A percentile compares a stretch with the other conserved stretches of the same genome.
Conservation (phyloP, 495 filamentous ascomycete genomes). For the Penicillium paradoxum region DNA sequence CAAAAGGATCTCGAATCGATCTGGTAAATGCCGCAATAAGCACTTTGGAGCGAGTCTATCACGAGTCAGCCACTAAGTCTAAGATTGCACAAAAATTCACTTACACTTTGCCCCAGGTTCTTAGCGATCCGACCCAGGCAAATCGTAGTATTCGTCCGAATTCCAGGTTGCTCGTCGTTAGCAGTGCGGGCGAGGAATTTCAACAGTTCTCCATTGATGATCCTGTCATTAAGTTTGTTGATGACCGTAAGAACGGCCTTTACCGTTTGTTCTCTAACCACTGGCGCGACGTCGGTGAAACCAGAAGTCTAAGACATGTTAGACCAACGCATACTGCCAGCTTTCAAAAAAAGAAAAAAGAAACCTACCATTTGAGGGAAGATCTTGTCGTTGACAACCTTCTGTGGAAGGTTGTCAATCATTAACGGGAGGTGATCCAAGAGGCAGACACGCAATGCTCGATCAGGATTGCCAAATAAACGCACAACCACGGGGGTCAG, state of each 20-base stretch:
- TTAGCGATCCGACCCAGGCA: slow-evolving; percentile 94
- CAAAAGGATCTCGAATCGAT: slow-evolving; percentile 85
- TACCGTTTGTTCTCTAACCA: slow-evolving; percentile 92
- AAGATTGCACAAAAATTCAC: slow-evolving; percentile 7
- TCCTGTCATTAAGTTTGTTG: slow-evolving; percentile 83
- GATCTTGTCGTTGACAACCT: slow-evolving; percentile 91
- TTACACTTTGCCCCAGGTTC: slow-evolving; percentile 67
- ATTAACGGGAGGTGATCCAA: slow-evolving; percentile 84
- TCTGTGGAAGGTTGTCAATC: slow-evolving; percentile 86
- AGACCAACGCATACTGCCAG: slow-evolving; percentile 6
- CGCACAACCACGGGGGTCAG: slow-evolving; percentile 84
- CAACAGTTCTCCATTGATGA: slow-evolving; percentile 87
- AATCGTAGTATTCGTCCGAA: slow-evolving; percentile 96
- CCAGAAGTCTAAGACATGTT: slow-evolving; percentile 62
- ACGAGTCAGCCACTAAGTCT: slow-evolving; percentile 16
- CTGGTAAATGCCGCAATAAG: slow-evolving; percentile 86
- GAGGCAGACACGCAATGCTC: slow-evolving; percentile 86
- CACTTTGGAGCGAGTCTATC: slow-evolving; percentile 73
- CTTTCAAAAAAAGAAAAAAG: no score
- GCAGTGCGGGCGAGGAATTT: slow-evolving; percentile 91
- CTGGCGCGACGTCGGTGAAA: slow-evolving; percentile 83
- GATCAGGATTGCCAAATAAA: slow-evolving; percentile 84
- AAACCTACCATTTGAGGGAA: slow-evolving; percentile 79
- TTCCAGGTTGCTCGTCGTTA: slow-evolving; percentile 96
- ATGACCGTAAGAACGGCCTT: slow-evolving; percentile 86